Percentiles rank a stretch among this genome's conserved stretches.
Evolutionary conservation across 2,329 filamentous ascomycete genomes (phyloP).

Genomic region (Colletotrichum gigasporum): DNA sequence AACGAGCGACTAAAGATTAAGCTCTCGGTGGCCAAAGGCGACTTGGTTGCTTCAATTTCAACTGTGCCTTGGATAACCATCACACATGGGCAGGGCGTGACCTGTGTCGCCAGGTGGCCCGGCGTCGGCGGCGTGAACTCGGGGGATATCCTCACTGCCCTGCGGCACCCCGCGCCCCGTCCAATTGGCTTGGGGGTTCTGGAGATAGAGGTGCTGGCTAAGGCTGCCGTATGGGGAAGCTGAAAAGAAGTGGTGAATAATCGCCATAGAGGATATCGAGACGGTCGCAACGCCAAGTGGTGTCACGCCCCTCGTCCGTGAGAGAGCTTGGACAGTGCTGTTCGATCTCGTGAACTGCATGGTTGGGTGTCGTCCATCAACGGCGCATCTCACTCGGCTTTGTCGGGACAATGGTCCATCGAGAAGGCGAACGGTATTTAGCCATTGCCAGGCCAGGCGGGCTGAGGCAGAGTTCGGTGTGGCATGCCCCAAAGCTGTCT

Average conservation of each 20-base stretch:
- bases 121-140: slow-evolving; percentile 6
- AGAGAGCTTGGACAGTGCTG: background rate
- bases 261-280: too few relatives aligned
- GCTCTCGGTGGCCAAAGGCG: background rate
- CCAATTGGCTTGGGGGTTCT: background rate
- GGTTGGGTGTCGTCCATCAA: background rate
- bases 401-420: background rate
- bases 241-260: too few relatives aligned
- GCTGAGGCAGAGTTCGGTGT: background rate
- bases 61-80: background rate
- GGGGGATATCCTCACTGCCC: background rate
- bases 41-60: background rate
- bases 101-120: background rate
- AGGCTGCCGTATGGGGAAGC: slow-evolving; percentile 8
- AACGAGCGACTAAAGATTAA: background rate
- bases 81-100: background rate
- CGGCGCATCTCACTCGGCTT: background rate
- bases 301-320: background rate
- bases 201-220: background rate
- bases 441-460: background rate
- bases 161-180: slow-evolving; percentile 15
- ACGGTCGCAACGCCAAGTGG: too few relatives aligned
- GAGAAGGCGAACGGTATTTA: background rate
- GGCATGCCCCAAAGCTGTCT: background rate
- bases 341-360: background rate